A percentile compares a stretch with the other conserved stretches of the same genome.
These are phyloP conservation scores for Penicillium hesseltinei DNA, from an alignment of 2,329 filamentous ascomycete species.

Conservation along the genomic window DNA sequence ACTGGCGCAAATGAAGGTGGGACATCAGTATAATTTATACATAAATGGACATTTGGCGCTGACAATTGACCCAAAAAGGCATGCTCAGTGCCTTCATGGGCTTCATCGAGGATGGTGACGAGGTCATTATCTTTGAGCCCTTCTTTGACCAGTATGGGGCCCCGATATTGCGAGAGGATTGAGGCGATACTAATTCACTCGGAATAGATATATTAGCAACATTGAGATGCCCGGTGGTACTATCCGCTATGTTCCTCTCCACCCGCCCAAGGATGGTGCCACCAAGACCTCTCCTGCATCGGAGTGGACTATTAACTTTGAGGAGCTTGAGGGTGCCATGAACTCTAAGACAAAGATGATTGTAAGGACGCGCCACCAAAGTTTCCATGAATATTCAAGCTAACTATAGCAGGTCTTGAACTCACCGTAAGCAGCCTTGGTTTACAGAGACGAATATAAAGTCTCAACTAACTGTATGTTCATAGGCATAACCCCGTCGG, in stretches of 20 bases:
- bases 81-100: constrained; percentile 99
- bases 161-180: background rate
- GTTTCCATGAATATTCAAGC: background rate
- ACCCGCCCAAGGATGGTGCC: constrained; percentile 78
- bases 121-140: constrained; percentile 96
- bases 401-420: constrained; percentile 45
- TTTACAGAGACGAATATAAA: background rate
- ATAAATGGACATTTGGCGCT: constrained; percentile 2
- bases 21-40: background rate
- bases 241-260: constrained; percentile 92
- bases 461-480: constrained; percentile 12
- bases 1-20: constrained; percentile 59
- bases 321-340: constrained; percentile 75
- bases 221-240: constrained; percentile 97
- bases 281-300: constrained; percentile 76
- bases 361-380: constrained; percentile 59
- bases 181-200: background rate
- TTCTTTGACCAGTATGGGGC: constrained; percentile 85
- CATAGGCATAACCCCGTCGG: constrained; percentile 83
- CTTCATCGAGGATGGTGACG: constrained; percentile 90
- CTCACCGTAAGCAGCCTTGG: constrained; percentile 44
- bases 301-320: constrained; percentile 85
- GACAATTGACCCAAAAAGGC: constrained; percentile 43
- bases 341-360: constrained; percentile 93
- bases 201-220: constrained; percentile 78